phyloP scores from a whole-genome alignment of 805 yeast species.

The Pichia ethanolica region DNA sequence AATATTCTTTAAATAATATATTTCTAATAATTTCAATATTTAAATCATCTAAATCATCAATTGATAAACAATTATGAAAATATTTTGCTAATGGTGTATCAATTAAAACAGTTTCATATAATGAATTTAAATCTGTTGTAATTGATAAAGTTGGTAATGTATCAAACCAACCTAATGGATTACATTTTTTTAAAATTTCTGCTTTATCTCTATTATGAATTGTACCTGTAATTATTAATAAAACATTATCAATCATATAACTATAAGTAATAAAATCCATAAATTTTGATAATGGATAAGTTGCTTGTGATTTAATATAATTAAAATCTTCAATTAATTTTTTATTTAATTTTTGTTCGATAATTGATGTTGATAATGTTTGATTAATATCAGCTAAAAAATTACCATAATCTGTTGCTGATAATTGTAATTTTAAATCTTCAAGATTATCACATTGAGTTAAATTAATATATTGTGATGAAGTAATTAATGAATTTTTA shows the following conservation, averaged over 20 bases:
- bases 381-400: conserved; percentile 77
- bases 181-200: conserved; percentile 85
- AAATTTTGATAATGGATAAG: conserved; percentile 70
- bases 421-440: conserved; percentile 86
- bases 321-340: conserved; percentile 79
- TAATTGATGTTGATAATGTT: conserved; percentile 77
- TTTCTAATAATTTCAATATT: conserved; percentile 94
- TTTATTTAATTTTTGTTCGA: conserved; percentile 69
- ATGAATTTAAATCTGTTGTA: conserved; percentile 90
- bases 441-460: conserved; percentile 95
- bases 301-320: conserved; percentile 76
- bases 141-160: conserved; percentile 91
- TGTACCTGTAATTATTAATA: conserved; percentile 93
- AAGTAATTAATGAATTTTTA: conserved; percentile 70
- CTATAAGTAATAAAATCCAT: conserved; percentile 92
- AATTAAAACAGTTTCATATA: conserved; percentile 84
- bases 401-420: conserved; percentile 94
- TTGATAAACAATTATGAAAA: conserved; percentile 80
- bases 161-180: conserved; percentile 98
- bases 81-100: conserved; percentile 98
- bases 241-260: conserved; percentile 97
- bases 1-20: conserved; percentile 83
- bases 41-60: conserved; percentile 86
- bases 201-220: conserved; percentile 87
- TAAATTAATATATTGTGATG: conserved; percentile 79